Evolutionary conservation across 495 filamentous ascomycete genomes (phyloP), one percentile per base, ranked within the genome.

Genomic region (Penicillium egyptiacum): DNA sequence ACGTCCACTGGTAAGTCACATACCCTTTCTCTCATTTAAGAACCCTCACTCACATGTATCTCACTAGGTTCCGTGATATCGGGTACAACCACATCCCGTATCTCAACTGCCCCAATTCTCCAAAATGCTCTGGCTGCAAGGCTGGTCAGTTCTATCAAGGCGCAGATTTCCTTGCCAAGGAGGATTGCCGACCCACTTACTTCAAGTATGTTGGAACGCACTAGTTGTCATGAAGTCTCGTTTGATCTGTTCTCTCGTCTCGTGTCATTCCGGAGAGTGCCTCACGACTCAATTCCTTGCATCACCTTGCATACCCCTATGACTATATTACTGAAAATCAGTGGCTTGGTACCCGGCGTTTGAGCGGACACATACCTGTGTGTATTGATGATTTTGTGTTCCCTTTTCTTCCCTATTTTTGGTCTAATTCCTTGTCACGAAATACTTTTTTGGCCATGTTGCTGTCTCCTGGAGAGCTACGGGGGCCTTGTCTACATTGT

Each of bases 21-120:
- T 46, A 42, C 31, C 17, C 23, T 33, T 53, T 35, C 40, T 12
- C 25, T n/a, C 19, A 41, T 31, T 25, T 16, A 26, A 14, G 14
- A 30, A 37, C n/a, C 23, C 62, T 53, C 52, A 61, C 49, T 47
- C 37, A 71, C 41, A 53, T 53, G 12, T 53, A 46, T 47, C 25
- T 51, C 3, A 41, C 23, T 56, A 97, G 92, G 92, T 99, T 99
- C 86, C 90, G 93, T 39, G 95, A 99, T 71, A 97, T 99, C 60
- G 95, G 95, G 54, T 99, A 99, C 74, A 90, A 95, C 63, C 95
- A 99, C 65, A 95, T 98, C 46, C 95, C 95, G 25, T 99, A 94
- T 78, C 95, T 92, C 80, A 98, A 98, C 74, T 99, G 95, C 71
- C 95, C 95, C 53, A 96, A 94, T 73, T 93, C 88, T 19, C 90